These are phyloP conservation scores for Metarhizium robertsii DNA, from an alignment of 2,329 filamentous ascomycete genomes.

Conservation along the genomic window DNA sequence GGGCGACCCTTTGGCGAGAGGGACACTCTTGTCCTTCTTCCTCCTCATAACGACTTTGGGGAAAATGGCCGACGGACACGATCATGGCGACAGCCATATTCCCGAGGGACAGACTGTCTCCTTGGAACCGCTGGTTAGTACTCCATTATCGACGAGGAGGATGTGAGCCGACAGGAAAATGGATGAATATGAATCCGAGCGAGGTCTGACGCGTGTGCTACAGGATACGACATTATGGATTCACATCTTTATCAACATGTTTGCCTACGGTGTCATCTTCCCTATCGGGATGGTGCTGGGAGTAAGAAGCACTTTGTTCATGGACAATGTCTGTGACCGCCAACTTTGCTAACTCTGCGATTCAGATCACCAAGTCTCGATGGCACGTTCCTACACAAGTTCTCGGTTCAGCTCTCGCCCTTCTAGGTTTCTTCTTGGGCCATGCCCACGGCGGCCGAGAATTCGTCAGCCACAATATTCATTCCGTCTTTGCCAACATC, in stretches of 20 bases:
- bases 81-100: conserved; percentile 43
- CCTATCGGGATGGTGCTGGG: conserved; percentile 93
- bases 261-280: conserved; percentile 87
- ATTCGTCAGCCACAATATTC: conserved; percentile 67
- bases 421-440: conserved; percentile 83
- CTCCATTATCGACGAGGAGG: neutral
- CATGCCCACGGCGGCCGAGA: conserved; percentile 84
- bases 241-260: conserved; percentile 81
- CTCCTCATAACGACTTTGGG: conserved; percentile 16
- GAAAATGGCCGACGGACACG: conserved; percentile 29
- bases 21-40: conserved; percentile 11
- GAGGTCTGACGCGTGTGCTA: conserved; percentile 20
- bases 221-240: conserved; percentile 82
- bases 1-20: conserved; percentile 7
- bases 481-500: conserved; percentile 69
- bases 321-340: neutral
- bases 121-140: conserved; percentile 61
- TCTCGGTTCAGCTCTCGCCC: conserved; percentile 62
- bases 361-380: conserved; percentile 73
- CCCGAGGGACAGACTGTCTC: conserved; percentile 61
- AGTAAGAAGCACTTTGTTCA: conserved; percentile 38
- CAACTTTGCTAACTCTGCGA: neutral
- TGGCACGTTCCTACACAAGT: conserved; percentile 92
- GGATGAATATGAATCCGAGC: neutral
- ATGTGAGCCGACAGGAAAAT: neutral